Evolutionary conservation across 306 rosid species (phyloP).

Genomic region (Dryas octopetala): DNA sequence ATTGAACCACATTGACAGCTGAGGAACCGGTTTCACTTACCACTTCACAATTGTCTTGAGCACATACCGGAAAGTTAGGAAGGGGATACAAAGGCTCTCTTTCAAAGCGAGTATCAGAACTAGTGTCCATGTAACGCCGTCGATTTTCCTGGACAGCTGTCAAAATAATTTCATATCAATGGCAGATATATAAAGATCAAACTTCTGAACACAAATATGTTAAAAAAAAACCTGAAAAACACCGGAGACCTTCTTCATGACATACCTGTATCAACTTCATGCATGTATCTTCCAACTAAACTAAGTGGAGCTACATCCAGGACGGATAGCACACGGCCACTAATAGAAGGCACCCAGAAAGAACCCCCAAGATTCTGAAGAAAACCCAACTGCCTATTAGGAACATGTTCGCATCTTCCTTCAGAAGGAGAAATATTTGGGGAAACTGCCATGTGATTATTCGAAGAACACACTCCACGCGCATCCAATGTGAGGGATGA

Average conservation of each 20-base stretch:
- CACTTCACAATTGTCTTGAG: constrained; percentile 47
- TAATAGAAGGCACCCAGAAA: constrained; percentile 60
- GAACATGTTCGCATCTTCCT: constrained; percentile 35
- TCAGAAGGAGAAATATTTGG: constrained; percentile 33
- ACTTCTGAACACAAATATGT: constrained; percentile 27
- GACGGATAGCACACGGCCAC: constrained; percentile 56
- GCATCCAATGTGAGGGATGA: constrained; percentile 39
- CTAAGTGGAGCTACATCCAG: constrained; percentile 81
- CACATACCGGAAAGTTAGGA: constrained; percentile 33
- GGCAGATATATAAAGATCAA: constrained; percentile 31
- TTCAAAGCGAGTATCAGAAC: constrained; percentile 47
- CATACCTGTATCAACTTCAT: constrained; percentile 70
- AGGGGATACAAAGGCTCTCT: constrained; percentile 79
- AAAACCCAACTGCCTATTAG: constrained; percentile 40
- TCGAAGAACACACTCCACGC: constrained; percentile 30
- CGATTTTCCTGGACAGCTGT: constrained; percentile 69
- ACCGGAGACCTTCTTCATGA: constrained; percentile 22
- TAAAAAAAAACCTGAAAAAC: constrained; percentile 28
- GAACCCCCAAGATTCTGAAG: constrained; percentile 45
- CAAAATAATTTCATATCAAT: constrained; percentile 40
- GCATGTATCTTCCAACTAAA: constrained; percentile 59
- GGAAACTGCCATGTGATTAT: constrained; percentile 34
- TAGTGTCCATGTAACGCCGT: constrained; percentile 55
- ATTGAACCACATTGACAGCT: constrained; percentile 37
- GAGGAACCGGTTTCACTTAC: constrained; percentile 37